A percentile compares a stretch with the other conserved stretches of the same genome.
These are phyloP conservation scores for Amanita rimosa DNA, from an alignment of 768 basidiomycete genomes.

Conservation along the genomic window DNA sequence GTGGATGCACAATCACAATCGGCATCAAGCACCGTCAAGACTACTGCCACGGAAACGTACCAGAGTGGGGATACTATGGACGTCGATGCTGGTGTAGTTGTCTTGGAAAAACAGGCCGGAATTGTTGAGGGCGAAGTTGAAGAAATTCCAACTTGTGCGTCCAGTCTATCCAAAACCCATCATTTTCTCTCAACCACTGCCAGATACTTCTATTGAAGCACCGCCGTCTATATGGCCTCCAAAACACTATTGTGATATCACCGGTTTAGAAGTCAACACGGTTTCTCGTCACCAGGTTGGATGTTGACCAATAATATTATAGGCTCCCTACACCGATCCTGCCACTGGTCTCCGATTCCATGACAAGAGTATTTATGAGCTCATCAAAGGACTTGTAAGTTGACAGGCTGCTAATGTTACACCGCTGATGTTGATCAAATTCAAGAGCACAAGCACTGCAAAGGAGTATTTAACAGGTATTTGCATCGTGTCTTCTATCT, in stretches of 20 bases:
- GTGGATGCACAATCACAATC: slow-evolving; percentile 19
- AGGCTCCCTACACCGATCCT: slow-evolving; percentile 83
- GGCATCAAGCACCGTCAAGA: neutral
- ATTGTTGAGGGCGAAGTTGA: slow-evolving; percentile 24
- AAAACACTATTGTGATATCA: slow-evolving; percentile 76
- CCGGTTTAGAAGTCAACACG: slow-evolving; percentile 57
- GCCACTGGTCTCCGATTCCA: slow-evolving; percentile 72
- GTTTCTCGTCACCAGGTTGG: neutral
- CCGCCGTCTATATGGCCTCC: slow-evolving; percentile 74
- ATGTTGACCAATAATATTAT: neutral
- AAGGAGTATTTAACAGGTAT: slow-evolving; percentile 66
- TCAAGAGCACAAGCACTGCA: slow-evolving; percentile 56
- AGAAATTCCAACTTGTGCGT: slow-evolving; percentile 63
- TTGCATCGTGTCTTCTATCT: slow-evolving; percentile 9
- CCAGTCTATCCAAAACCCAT: neutral
- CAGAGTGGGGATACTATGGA: slow-evolving; percentile 32
- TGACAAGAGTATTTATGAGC: slow-evolving; percentile 79
- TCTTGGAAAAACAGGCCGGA: neutral
- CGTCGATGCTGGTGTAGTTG: slow-evolving; percentile 30
- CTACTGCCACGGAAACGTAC: neutral
- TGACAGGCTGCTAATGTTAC: neutral
- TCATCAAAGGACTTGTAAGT: slow-evolving; percentile 63
- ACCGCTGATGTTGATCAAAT: neutral
- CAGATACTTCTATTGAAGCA: slow-evolving; percentile 76
- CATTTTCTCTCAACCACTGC: neutral